Evolutionary conservation across 345 rosid genomes (phyloP).

Genomic region (Mercurialis annua): DNA sequence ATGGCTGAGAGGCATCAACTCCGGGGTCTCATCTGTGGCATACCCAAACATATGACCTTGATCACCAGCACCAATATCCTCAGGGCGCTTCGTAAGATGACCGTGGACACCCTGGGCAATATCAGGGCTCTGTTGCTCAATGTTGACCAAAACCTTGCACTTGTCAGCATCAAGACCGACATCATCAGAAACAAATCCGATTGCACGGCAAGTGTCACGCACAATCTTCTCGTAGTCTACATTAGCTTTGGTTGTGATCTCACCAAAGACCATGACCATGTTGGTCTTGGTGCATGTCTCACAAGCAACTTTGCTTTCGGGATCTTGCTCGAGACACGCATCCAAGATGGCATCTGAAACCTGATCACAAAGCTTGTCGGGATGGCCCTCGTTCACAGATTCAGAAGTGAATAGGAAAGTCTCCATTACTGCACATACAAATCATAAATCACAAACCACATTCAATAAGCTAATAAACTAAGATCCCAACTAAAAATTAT

Average conservation of each 20-base stretch:
- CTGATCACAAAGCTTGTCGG: constrained; percentile 24
- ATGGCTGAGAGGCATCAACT: constrained; percentile 24
- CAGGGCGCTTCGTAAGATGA: constrained; percentile 20
- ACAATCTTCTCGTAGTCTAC: constrained; percentile 20
- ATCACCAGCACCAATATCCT: constrained; percentile 24
- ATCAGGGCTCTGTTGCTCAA: constrained; percentile 26
- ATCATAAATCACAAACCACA: background rate
- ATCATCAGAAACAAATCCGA: constrained; percentile 22
- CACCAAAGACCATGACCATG: constrained; percentile 23
- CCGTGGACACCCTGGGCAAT: constrained; percentile 25
- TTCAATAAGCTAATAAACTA: no score
- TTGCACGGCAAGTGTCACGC: constrained; percentile 13
- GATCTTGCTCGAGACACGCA: constrained; percentile 24
- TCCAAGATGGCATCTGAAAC: constrained; percentile 22
- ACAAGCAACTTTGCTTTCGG: constrained; percentile 20
- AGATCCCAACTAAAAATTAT: background rate
- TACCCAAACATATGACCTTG: constrained; percentile 27
- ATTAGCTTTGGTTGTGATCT: constrained; percentile 19
- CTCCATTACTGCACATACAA: constrained; percentile 5
- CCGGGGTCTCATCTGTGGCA: constrained; percentile 22
- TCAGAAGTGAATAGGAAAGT: constrained; percentile 21
- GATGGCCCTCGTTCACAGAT: constrained; percentile 25
- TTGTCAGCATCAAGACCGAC: constrained; percentile 26
- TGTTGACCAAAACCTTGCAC: constrained; percentile 15
- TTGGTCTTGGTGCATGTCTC: constrained; percentile 23